A percentile compares a stretch with the other conserved stretches of the same genome.
Evolutionary conservation across 2,329 filamentous ascomycete species (phyloP).

Genomic region (Pyrenophora graminea): DNA sequence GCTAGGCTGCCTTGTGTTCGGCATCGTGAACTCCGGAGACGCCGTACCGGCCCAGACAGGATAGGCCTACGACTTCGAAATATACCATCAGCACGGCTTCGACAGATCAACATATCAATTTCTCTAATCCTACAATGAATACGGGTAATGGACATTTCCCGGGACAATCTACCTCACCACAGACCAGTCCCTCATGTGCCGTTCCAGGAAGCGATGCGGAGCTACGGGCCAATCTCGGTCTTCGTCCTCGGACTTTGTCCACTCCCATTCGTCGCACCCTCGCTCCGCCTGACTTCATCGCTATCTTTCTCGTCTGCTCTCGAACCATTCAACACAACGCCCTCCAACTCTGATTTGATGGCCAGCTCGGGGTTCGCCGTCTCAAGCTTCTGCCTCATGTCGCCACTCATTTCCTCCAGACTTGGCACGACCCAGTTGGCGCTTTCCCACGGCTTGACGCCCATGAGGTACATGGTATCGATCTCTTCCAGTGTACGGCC

Average conservation of each 20-base stretch:
- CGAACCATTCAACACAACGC: neutral
- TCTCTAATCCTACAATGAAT: neutral
- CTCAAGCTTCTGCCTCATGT: slow-evolving; percentile 28
- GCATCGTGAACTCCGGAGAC: too few species aligned
- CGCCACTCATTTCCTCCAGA: slow-evolving; percentile 32
- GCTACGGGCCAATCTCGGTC: slow-evolving; percentile 5
- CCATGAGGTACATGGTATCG: slow-evolving; percentile 69
- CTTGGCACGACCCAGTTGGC: slow-evolving; percentile 52
- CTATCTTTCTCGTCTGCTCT: slow-evolving; percentile 6
- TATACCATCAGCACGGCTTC: too few species aligned
- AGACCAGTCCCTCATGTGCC: neutral
- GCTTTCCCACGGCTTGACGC: slow-evolving; percentile 67
- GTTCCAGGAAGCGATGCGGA: neutral
- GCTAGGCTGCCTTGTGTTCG: too few species aligned
- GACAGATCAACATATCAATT: neutral
- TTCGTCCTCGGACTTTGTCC: slow-evolving; percentile 13
- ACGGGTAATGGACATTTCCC: neutral
- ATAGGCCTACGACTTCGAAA: too few species aligned
- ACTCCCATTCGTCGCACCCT: slow-evolving; percentile 4
- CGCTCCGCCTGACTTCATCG: neutral
- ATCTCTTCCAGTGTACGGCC: slow-evolving; percentile 77
- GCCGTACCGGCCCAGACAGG: too few species aligned
- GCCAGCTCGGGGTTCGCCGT: slow-evolving; percentile 28
- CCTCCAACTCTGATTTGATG: slow-evolving; percentile 12
- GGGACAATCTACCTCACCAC: slow-evolving; percentile 3